phyloP scores from a whole-genome alignment of 1,139 yeast species.

The Saccharomyces hybrid region DNA sequence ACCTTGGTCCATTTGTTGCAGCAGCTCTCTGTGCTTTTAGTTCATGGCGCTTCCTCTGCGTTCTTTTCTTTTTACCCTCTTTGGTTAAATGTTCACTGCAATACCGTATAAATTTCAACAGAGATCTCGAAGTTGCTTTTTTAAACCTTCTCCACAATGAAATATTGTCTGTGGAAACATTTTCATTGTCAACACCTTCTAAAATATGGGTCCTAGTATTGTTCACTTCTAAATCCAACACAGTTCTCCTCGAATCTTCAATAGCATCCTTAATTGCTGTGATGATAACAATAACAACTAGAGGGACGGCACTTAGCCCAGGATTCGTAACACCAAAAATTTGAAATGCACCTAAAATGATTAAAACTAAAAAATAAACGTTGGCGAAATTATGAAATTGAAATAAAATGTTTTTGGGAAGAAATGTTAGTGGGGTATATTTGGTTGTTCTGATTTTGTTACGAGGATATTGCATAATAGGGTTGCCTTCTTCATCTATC shows the following conservation, averaged over 20 bases:
- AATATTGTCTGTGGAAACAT: slow-evolving; percentile 57
- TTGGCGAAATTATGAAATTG: no score
- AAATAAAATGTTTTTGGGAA: no score
- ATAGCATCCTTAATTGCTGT: slow-evolving; percentile 91
- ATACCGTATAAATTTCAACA: slow-evolving; percentile 28
- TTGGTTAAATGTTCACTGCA: slow-evolving; percentile 33
- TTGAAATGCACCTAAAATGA: slow-evolving; percentile 77
- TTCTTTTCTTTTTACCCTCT: slow-evolving; percentile 31
- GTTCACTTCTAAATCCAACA: slow-evolving; percentile 75
- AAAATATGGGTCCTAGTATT: slow-evolving; percentile 78
- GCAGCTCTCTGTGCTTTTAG: slow-evolving; percentile 10
- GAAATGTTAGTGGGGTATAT: no score
- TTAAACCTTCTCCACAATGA: slow-evolving; percentile 56
- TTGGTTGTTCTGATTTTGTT: no score
- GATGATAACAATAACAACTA: slow-evolving; percentile 79
- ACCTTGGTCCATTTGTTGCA: slow-evolving; percentile 19
- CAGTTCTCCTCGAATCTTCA: slow-evolving; percentile 83
- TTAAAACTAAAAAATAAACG: slow-evolving; percentile 19
- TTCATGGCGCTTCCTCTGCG: slow-evolving; percentile 17
- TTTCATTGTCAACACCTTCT: slow-evolving; percentile 61
- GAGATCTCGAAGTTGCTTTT: slow-evolving; percentile 38
- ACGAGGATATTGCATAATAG: slow-evolving; percentile 28
- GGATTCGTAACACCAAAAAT: slow-evolving; percentile 90
- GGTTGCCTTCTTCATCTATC: slow-evolving; percentile 56
- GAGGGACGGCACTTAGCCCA: slow-evolving; percentile 85